Base-by-base conservation (phyloP, 108 stramenopile species). In the Halocafeteria seosinensis region DNA sequence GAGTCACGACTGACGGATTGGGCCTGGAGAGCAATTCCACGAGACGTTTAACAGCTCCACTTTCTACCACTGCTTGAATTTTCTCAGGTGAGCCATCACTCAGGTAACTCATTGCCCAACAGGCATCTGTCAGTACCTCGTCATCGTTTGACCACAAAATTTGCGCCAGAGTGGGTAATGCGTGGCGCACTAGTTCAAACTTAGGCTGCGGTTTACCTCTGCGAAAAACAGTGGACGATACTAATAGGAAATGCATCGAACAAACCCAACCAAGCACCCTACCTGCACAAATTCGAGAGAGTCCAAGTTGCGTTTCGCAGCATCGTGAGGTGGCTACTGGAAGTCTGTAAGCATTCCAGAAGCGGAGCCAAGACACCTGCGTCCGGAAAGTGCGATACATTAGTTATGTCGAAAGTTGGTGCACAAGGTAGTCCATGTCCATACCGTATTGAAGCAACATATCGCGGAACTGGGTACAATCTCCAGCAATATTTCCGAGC, bases 261-360 rank as follows among this genome's bases (percentile, higher is more conserved):
- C 42, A 21, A 21, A 47, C n/a, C 42, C 42, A 21, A 47, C 42
- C 42, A 17, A 21, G 17, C 17, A 47, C 17, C 17, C 42, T 47
- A 17, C 17, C 95, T 78, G 78, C 96, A 98, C 69, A 98, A 92
- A 80, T 98, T 98, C 50, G 88, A 90, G 36, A 98, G 78, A 9
- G 94, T 92, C 96, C 96, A 98, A 8, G 94, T 95, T 37, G 90
- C 96, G 80, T 98, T 98, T 52, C 96, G 78, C 34, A 95, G 84
- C 93, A 95, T 94, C 67, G 80, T 76, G 52, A 34, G 25, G 28
- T 28, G 23, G 27, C 29, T 61, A 60, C 28, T 27, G 42, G 42
- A n/a, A n/a, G 42, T 57, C 55, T n/a, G n/a, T n/a, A n/a, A n/a
- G n/a, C n/a, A n/a, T n/a, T n/a, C n/a, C n/a, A n/a, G n/a, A n/a